Percentiles rank a stretch among this genome's conserved stretches.
These are phyloP conservation scores for Phytophthora pluvialis DNA, from an alignment of 352 stramenopile genomes.

Conservation along the genomic window DNA sequence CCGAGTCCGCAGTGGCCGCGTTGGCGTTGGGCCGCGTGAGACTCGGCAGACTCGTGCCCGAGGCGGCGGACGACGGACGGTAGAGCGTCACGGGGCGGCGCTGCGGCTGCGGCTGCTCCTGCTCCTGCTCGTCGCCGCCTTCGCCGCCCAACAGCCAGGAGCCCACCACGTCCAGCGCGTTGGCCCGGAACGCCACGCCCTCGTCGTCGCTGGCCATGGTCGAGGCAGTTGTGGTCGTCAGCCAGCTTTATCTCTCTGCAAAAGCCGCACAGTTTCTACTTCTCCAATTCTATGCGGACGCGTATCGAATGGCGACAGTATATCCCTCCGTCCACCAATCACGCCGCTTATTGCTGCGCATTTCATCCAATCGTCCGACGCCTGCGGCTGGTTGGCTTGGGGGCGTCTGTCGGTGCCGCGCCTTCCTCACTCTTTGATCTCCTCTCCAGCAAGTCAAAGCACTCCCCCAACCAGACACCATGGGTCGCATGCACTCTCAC, in stretches of 20 bases:
- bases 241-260: background rate
- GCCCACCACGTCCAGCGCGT: slow-evolving; percentile 67
- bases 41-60: slow-evolving; percentile 31
- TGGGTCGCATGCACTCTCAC: slow-evolving; percentile 99
- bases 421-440: slow-evolving; percentile 69
- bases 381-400: slow-evolving; percentile 45
- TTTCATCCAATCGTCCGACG: slow-evolving; percentile 25
- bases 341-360: background rate
- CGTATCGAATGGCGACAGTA: background rate
- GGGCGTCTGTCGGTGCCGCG: background rate
- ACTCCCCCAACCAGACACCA: slow-evolving; percentile 63
- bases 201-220: slow-evolving; percentile 50
- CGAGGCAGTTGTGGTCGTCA: background rate
- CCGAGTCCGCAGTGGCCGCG: slow-evolving; percentile 7
- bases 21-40: slow-evolving; percentile 35
- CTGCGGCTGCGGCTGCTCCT: slow-evolving; percentile 16
- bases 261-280: slow-evolving; percentile 20
- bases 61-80: slow-evolving; percentile 41
- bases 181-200: slow-evolving; percentile 54
- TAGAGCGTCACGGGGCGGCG: slow-evolving; percentile 59
- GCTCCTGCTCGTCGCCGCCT: slow-evolving; percentile 12
- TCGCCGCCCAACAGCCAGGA: slow-evolving; percentile 63
- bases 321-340: slow-evolving; percentile 9
- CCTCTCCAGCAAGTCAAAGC: slow-evolving; percentile 62
- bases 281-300: background rate